A percentile compares a stretch with the other conserved stretches of the same genome.
Conservation (phyloP, 2,329 filamentous ascomycete species). For the Teratosphaeria destructans region DNA sequence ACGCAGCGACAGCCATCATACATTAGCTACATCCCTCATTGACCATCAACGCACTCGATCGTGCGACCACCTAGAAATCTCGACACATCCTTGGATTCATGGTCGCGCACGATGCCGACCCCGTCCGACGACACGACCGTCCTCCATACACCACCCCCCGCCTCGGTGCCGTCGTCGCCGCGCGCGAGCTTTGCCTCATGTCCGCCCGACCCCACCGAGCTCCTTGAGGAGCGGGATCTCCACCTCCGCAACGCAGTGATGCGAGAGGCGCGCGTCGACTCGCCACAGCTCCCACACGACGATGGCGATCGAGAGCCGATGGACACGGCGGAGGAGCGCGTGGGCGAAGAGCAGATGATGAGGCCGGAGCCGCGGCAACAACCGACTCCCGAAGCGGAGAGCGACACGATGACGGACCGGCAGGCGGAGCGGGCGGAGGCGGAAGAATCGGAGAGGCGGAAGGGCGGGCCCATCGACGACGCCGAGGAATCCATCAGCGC, state of each 20-base stretch:
- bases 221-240: slow-evolving; percentile 14
- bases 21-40: not conserved
- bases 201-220: slow-evolving; percentile 22
- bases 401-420: not conserved
- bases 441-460: slow-evolving; percentile 14
- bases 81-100: not conserved
- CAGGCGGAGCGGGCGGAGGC: not conserved
- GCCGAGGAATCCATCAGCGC: slow-evolving; percentile 22
- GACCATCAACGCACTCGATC: not conserved
- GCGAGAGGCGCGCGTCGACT: slow-evolving; percentile 17
- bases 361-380: slow-evolving; percentile 14
- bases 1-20: not conserved
- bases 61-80: not conserved
- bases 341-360: slow-evolving; percentile 10
- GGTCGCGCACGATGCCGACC: slow-evolving; percentile 10
- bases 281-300: not conserved
- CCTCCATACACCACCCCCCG: slow-evolving; percentile 9
- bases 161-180: slow-evolving; percentile 8
- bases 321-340: not conserved
- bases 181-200: slow-evolving; percentile 28
- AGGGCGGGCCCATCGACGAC: slow-evolving; percentile 34
- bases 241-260: slow-evolving; percentile 8
- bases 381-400: slow-evolving; percentile 4
- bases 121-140: slow-evolving; percentile 6
- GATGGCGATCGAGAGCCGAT: slow-evolving; percentile 7